These are phyloP conservation scores for Zymoseptoria tritici DNA, from an alignment of 2,329 filamentous ascomycete species.

Conservation along the genomic window DNA sequence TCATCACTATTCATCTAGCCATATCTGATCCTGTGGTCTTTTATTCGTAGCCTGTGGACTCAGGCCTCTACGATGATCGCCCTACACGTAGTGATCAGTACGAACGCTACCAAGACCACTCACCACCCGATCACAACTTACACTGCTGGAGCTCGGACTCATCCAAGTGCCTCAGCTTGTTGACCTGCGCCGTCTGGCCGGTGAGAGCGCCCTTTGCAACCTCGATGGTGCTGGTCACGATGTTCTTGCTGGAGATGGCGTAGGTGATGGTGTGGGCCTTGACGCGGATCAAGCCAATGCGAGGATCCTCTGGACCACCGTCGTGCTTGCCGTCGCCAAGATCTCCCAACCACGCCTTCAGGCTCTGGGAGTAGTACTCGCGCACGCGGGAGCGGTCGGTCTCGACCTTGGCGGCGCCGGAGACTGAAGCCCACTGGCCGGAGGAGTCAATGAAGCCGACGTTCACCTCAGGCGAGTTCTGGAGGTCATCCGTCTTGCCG, in stretches of 20 bases:
- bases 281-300: slow-evolving; percentile 74
- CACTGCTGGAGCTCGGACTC: slow-evolving; percentile 60
- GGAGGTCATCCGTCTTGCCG: slow-evolving; percentile 76
- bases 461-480: slow-evolving; percentile 66
- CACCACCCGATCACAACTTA: slow-evolving; percentile 8
- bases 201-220: slow-evolving; percentile 68
- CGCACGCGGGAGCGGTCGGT: slow-evolving; percentile 61
- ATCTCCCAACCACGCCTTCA: slow-evolving; percentile 84
- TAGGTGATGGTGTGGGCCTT: slow-evolving; percentile 67
- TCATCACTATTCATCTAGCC: neutral
- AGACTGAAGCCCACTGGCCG: slow-evolving; percentile 81
- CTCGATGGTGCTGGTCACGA: slow-evolving; percentile 59
- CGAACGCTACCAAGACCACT: neutral
- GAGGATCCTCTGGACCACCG: slow-evolving; percentile 70
- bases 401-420: slow-evolving; percentile 62
- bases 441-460: slow-evolving; percentile 63
- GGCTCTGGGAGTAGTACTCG: slow-evolving; percentile 64
- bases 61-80: neutral
- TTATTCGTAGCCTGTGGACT: neutral
- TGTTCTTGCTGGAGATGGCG: slow-evolving; percentile 53
- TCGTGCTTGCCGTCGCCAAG: slow-evolving; percentile 77
- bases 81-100: neutral
- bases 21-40: neutral
- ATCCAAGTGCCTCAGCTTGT: slow-evolving; percentile 67
- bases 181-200: slow-evolving; percentile 63